Conservation (phyloP, 108 stramenopile species). For the Fistulifera solaris region DNA sequence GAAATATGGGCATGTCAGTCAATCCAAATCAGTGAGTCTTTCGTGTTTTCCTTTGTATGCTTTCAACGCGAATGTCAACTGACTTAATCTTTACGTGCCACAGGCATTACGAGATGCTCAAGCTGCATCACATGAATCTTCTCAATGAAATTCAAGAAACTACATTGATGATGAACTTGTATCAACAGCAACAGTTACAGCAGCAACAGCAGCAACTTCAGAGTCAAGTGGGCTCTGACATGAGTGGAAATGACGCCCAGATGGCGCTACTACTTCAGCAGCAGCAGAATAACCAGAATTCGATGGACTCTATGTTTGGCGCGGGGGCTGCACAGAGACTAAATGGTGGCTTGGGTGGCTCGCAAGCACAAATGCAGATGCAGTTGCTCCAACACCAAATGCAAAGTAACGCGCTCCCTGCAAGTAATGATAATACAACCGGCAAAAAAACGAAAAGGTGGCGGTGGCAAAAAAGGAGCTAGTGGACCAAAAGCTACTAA, state of each 20-base stretch:
- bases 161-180: conserved; percentile 87
- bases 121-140: conserved; percentile 89
- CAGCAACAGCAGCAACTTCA: conserved; percentile 62
- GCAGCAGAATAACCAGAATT: conserved; percentile 1
- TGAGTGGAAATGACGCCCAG: background rate
- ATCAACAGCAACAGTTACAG: conserved; percentile 55
- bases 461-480: too few relatives aligned
- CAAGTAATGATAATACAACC: too few relatives aligned
- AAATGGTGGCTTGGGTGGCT: background rate
- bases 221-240: conserved; percentile 14
- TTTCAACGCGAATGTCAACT: background rate
- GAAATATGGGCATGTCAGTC: conserved; percentile 44
- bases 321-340: background rate
- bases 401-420: too few relatives aligned
- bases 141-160: conserved; percentile 90
- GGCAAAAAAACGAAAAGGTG: too few relatives aligned
- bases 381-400: conserved; percentile 4
- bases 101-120: conserved; percentile 77
- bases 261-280: conserved; percentile 12
- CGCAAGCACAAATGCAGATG: background rate
- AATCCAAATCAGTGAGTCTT: conserved; percentile 48
- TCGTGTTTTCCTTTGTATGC: background rate
- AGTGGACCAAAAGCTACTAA: too few relatives aligned
- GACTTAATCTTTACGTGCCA: conserved; percentile 4
- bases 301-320: background rate